These are phyloP conservation scores for Agrocybe praecox DNA, from an alignment of 768 basidiomycete species.

Conservation along the genomic window DNA sequence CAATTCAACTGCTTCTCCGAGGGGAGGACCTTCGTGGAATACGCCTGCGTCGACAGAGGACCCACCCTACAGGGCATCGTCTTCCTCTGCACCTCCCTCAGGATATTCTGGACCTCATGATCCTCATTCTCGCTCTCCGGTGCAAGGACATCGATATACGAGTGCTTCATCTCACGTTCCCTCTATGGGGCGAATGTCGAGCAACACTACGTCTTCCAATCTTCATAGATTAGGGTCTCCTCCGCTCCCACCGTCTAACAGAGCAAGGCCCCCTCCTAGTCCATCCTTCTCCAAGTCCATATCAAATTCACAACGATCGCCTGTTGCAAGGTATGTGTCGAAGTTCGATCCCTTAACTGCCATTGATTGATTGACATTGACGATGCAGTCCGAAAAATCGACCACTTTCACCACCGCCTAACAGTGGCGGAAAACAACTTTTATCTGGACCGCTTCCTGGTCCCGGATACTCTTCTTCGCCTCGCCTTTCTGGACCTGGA, in stretches of 20 bases:
- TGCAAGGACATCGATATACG: slow-evolving; percentile 39
- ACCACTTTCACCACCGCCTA: slow-evolving; percentile 30
- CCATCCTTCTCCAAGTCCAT: slow-evolving; percentile 22
- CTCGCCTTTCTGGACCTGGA: slow-evolving; percentile 23
- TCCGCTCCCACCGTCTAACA: slow-evolving; percentile 23
- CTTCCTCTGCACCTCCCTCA: slow-evolving; percentile 29
- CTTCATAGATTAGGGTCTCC: slow-evolving; percentile 24
- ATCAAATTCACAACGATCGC: slow-evolving; percentile 20
- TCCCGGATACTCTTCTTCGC: slow-evolving; percentile 23
- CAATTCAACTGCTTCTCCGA: slow-evolving; percentile 32
- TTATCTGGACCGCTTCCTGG: slow-evolving; percentile 18
- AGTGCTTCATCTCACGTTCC: slow-evolving; percentile 19
- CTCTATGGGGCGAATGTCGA: slow-evolving; percentile 26
- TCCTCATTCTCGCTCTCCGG: slow-evolving; percentile 39
- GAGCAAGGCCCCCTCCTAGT: slow-evolving; percentile 27
- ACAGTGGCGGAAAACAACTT: slow-evolving; percentile 17
- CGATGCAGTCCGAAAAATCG: slow-evolving; percentile 32
- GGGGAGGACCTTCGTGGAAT: slow-evolving; percentile 31
- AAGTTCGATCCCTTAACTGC: background rate
- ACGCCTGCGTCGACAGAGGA: slow-evolving; percentile 27
- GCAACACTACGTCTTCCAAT: slow-evolving; percentile 27
- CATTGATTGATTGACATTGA: background rate
- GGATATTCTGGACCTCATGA: slow-evolving; percentile 33
- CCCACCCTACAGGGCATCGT: slow-evolving; percentile 30
- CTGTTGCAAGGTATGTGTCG: slow-evolving; percentile 19